Evolutionary conservation across 192 early-diverging fungal genomes (phyloP).

Genomic region (Entomortierella chlamydospora): DNA sequence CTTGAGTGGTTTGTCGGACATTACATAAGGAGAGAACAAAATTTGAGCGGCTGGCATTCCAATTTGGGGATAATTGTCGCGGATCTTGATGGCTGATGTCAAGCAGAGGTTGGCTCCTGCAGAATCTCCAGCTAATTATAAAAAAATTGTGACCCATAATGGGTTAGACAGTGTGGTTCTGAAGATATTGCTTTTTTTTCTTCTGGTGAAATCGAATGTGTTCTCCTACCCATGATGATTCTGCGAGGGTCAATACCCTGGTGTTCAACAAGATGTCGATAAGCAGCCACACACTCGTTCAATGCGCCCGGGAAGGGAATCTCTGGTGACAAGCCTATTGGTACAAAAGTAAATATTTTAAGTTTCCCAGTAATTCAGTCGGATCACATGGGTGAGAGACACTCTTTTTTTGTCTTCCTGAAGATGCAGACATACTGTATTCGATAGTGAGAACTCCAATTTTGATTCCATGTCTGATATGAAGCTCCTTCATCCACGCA

Average conservation of each 20-base stretch:
- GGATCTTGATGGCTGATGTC: conserved; percentile 39
- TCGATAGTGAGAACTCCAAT: conserved; percentile 38
- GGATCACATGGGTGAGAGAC: no score
- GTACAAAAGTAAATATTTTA: no score
- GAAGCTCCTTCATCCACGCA: conserved; percentile 44
- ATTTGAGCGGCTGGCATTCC: conserved; percentile 39
- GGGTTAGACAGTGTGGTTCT: no score
- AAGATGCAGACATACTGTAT: conserved; percentile 42
- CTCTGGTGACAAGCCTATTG: conserved; percentile 41
- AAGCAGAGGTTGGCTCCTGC: conserved; percentile 51
- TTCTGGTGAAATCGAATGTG: no score
- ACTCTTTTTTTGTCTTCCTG: no score
- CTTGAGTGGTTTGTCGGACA: conserved; percentile 40
- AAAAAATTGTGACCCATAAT: background rate
- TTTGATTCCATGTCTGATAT: conserved; percentile 38
- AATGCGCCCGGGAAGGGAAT: conserved; percentile 35
- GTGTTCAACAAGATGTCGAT: conserved; percentile 38
- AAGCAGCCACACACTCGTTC: conserved; percentile 55
- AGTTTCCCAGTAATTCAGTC: no score
- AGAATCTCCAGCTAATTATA: conserved; percentile 35
- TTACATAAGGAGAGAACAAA: conserved; percentile 47
- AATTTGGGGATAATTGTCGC: conserved; percentile 29
- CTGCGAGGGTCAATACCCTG: conserved; percentile 37
- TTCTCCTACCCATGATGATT: conserved; percentile 54
- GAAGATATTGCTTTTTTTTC: no score